Percentiles rank a stretch among this genome's conserved stretches.
phyloP scores from a whole-genome alignment of 257 asterid genomes.

The Cruciata laevipes region DNA sequence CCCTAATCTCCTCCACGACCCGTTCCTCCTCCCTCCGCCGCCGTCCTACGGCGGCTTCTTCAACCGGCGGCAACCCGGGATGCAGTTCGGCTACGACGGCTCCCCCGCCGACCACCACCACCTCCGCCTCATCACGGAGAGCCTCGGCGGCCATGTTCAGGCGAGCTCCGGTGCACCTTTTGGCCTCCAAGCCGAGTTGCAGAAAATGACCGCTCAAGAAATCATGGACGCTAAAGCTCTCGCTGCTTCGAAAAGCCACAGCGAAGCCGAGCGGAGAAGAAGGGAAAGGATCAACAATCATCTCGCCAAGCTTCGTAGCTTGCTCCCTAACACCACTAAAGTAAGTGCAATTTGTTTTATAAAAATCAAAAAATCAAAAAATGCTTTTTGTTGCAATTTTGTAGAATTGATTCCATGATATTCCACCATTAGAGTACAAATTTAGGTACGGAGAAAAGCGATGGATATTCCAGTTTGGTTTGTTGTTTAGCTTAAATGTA shows the following conservation, averaged over 20 bases:
- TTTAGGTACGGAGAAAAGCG: constrained; percentile 17
- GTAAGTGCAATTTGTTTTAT: constrained; percentile 30
- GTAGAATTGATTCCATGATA: constrained; percentile 1
- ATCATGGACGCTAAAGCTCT: constrained; percentile 93
- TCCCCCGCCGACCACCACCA: constrained; percentile 28
- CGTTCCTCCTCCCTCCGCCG: constrained; percentile 50
- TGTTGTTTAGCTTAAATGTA: not conserved
- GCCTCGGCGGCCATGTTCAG: constrained; percentile 38
- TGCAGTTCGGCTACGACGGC: constrained; percentile 43
- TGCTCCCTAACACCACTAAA: constrained; percentile 87
- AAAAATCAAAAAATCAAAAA: not conserved
- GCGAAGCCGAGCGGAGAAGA: constrained; percentile 93
- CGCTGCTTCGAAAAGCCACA: constrained; percentile 90
- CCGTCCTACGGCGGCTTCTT: constrained; percentile 44
- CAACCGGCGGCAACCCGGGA: constrained; percentile 26
- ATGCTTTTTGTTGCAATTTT: not conserved
- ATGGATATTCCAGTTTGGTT: not conserved
- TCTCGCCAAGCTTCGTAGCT: constrained; percentile 78
- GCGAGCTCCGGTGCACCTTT: constrained; percentile 43
- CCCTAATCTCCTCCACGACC: constrained; percentile 35
- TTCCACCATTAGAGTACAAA: constrained; percentile 2
- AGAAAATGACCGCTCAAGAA: constrained; percentile 85
- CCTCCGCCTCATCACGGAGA: constrained; percentile 33
- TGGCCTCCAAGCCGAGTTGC: constrained; percentile 84
- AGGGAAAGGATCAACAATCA: constrained; percentile 89